These are phyloP conservation scores for Metschnikowia orientalis DNA, from an alignment of 805 yeast species.

Conservation along the genomic window DNA sequence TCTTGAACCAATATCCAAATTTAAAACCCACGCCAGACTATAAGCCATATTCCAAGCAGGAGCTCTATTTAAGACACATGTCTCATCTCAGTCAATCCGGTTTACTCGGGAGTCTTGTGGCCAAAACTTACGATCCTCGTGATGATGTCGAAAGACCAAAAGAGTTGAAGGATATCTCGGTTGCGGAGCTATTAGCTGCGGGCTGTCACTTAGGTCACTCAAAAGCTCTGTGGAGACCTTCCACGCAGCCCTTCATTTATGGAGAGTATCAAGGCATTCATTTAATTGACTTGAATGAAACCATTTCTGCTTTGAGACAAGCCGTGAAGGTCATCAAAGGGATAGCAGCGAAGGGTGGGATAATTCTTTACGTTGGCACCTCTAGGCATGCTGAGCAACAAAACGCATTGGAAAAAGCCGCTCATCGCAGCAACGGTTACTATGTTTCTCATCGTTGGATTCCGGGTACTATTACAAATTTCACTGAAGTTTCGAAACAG, in stretches of 20 bases:
- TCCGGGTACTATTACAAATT: conserved; percentile 91
- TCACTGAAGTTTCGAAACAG: conserved; percentile 62
- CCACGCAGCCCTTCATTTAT: conserved; percentile 79
- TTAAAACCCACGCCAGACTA: conserved; percentile 56
- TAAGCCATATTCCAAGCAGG: conserved; percentile 72
- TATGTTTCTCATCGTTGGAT: conserved; percentile 85
- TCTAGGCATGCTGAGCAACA: conserved; percentile 63
- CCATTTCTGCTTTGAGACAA: conserved; percentile 66
- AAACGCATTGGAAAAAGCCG: conserved; percentile 72
- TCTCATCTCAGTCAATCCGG: conserved; percentile 55
- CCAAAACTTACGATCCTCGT: conserved; percentile 65
- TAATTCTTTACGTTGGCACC: conserved; percentile 81
- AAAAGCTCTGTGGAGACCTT: conserved; percentile 69
- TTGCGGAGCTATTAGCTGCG: conserved; percentile 75
- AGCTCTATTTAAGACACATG: conserved; percentile 68
- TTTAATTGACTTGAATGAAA: conserved; percentile 84
- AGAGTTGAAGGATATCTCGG: conserved; percentile 51
- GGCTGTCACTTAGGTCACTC: conserved; percentile 96
- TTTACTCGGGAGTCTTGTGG: conserved; percentile 59
- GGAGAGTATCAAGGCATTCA: conserved; percentile 91
- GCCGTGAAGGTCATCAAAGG: conserved; percentile 85
- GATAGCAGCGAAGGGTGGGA: conserved; percentile 78
- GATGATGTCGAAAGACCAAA: conserved; percentile 60
- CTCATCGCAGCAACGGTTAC: conserved; percentile 70
- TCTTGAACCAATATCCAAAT: conserved; percentile 48